A percentile compares a stretch with the other conserved stretches of the same genome.
phyloP scores from a whole-genome alignment of 371 early-diverging fungal genomes.

The Zancudomyces culisetae region DNA sequence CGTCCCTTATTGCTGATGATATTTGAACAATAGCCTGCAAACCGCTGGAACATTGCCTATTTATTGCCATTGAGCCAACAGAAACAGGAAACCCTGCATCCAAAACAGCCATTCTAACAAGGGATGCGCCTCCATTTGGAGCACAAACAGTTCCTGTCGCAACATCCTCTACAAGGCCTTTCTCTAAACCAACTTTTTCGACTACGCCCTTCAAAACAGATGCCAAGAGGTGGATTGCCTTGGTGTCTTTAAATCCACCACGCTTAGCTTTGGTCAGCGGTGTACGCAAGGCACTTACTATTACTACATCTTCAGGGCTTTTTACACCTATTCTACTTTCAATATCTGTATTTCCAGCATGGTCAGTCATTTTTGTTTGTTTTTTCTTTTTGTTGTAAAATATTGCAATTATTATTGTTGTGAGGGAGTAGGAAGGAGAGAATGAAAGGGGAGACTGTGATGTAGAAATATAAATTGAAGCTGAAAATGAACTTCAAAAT shows the following conservation, averaged over 20 bases:
- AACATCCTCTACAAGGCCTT: conserved; percentile 79
- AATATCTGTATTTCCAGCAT: not conserved
- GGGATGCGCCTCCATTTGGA: conserved; percentile 84
- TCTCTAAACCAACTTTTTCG: conserved; percentile 67
- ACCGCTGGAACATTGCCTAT: conserved; percentile 95
- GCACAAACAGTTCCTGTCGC: conserved; percentile 87
- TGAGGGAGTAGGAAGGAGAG: not conserved
- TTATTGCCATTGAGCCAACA: conserved; percentile 68
- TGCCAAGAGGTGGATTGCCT: conserved; percentile 76
- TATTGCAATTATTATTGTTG: not conserved
- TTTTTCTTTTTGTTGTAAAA: not conserved
- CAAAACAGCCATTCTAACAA: conserved; percentile 86
- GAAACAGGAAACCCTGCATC: conserved; percentile 84
- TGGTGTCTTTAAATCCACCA: conserved; percentile 86
- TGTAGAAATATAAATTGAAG: not conserved
- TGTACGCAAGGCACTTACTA: conserved; percentile 74
- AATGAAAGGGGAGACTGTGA: not conserved
- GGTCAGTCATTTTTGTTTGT: not conserved
- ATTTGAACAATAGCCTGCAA: conserved; percentile 85
- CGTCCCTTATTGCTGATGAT: conserved; percentile 75
- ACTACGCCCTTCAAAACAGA: conserved; percentile 64
- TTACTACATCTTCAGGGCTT: conserved; percentile 68
- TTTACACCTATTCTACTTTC: conserved; percentile 38
- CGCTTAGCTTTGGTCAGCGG: conserved; percentile 79
- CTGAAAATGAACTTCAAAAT: not conserved